Base-by-base conservation (phyloP, 208 protist species). In the Leishmania gerbilli region DNA sequence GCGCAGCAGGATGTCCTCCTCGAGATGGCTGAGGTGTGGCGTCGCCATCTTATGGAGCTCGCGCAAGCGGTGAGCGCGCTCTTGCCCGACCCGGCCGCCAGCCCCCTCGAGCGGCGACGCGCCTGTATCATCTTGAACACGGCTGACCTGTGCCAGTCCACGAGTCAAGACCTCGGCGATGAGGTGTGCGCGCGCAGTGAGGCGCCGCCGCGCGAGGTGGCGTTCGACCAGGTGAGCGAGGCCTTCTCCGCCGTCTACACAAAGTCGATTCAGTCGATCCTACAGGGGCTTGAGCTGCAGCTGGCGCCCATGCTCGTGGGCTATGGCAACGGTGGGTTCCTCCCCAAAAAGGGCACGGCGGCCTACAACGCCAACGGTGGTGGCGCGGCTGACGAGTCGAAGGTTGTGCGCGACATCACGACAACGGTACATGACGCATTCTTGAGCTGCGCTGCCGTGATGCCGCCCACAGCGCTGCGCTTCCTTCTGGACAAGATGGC, bases 111-210 rank as follows among this genome's bases (percentile, higher is more conserved):
- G 15, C 80, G 94, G 68, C 88, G 93, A 13, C 91, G 88, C 9
- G 91, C 91, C 27, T 98, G 93, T 80, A 95, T 98, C 77, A 78
- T 98, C 51, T 76, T 95, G 17, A 98, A 98, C 88, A 96, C 95
- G 1, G 93, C 94, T 0, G 94, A 97, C 69, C 79, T 95, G 11
- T 98, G 95, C 56, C 92, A 92, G 51, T 85, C 88, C 19, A 97
- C 92, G 15, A 93, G 85, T 67, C 83, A 89, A 75, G 88, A 91
- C 58, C 89, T 98, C 31, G 92, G 93, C 37, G 90, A 93, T 24
- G 93, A 98, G 77, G 88, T 98, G 69, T 93, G 89, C 49, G 84
- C 88, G 0, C 87, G 90, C 78, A 89, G 88, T 42, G 93, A 96
- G 71, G 91, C 79, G 0, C 89, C 92, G 19, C 77, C 89, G 24